Base-by-base conservation (phyloP, 164 flowering plant genomes). In the Piper betle region DNA sequence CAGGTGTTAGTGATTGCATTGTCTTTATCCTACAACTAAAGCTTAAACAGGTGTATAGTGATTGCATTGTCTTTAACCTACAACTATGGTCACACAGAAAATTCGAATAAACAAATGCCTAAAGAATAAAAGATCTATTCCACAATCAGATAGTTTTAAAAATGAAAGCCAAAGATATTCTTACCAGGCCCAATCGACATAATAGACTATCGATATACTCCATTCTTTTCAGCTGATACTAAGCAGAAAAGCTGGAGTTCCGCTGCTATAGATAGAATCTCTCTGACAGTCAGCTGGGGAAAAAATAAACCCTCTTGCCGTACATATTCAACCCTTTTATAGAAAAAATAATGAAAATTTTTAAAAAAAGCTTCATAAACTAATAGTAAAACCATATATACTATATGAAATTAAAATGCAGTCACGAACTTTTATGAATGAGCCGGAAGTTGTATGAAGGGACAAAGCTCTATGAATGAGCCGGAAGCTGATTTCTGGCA, bases 241-340 rank as follows among this genome's bases (percentile, higher is more conserved):
- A 80, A 59, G 42, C 77, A 74, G 20, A 83, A 80, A 61, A 94
- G 87, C 79, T 94, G 97, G 40, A 94, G 86, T 62, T 90, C 97
- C 25, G 95, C 87, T 65, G 99, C 97, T 65, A 94, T 82, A 62
- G 93, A 82, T 19, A 94, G 77, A 37, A 96, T 94, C 71, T 90
- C 99, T 33, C 96, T 77, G 57, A 94, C 97, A 2, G 97, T 86
- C 72, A 94, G 77, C 81, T 94, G 97, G 4, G 97, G 88, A 78
- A 90, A 94, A 69, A 94, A 94, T 20, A 94, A 83, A 65, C 90
- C 97, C 71, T 90, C 99, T 69, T 94, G 99, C 66, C 96, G 81
- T 69, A 90, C 88, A 75, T 69, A 94, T 37, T 95, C 99, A 77
- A 68, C 73, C 84, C 99, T 90, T 72, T 66, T 74, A 8, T 43